Conservation (phyloP, 2,329 filamentous ascomycete genomes). For the Rutstroemia sp. region DNA sequence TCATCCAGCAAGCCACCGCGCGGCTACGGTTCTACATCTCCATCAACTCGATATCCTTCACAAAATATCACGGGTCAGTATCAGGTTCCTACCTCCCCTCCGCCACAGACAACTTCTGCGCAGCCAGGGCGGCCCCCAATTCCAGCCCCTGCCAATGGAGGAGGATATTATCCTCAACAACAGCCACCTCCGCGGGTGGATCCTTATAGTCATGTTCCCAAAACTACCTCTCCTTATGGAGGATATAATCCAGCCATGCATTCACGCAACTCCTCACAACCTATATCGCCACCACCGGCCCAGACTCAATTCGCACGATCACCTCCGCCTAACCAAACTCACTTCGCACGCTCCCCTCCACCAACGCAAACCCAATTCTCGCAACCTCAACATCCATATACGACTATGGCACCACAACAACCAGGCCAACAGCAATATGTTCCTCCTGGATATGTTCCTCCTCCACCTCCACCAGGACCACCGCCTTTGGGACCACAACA, state of each 20-base stretch:
- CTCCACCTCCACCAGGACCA: conserved; percentile 58
- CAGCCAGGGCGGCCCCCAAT: conserved; percentile 37
- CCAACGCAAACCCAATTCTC: conserved; percentile 43
- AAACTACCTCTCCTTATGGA: conserved; percentile 40
- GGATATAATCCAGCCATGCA: conserved; percentile 35
- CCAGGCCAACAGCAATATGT: conserved; percentile 38
- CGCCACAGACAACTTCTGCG: conserved; percentile 27
- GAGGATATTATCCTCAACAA: conserved; percentile 23
- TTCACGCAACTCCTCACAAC: conserved; percentile 26
- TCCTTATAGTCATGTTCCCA: conserved; percentile 27
- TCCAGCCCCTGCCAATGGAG: conserved; percentile 33
- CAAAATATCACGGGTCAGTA: conserved; percentile 51
- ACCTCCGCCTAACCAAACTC: conserved; percentile 54
- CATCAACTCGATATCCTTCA: conserved; percentile 42
- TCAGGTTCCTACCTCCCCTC: conserved; percentile 49
- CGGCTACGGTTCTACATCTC: conserved; percentile 30
- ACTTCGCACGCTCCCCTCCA: conserved; percentile 36
- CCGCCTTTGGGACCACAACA: conserved; percentile 44
- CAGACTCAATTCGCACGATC: conserved; percentile 42
- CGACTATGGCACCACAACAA: conserved; percentile 30
- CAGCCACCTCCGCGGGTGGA: conserved; percentile 8
- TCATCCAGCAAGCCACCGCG: conserved; percentile 33
- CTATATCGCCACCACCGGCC: conserved; percentile 35
- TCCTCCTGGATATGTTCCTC: conserved; percentile 58
- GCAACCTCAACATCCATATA: conserved; percentile 22